Evolutionary conservation across 768 basidiomycete species (phyloP).

Genomic region (Suillus plorans): DNA sequence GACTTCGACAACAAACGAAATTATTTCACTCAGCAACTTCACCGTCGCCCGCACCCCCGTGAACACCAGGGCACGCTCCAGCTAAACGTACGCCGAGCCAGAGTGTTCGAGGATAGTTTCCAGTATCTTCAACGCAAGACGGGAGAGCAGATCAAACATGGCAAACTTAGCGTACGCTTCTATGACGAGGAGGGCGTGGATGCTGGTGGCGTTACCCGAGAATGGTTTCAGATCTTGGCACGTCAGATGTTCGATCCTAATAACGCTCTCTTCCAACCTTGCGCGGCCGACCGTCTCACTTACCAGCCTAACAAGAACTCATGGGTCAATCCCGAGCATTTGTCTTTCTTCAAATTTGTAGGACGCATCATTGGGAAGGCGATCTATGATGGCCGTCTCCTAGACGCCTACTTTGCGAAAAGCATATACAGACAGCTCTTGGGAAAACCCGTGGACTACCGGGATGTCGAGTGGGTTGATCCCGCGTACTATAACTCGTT

Average conservation of each 20-base stretch:
- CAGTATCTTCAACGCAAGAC: slow-evolving; percentile 84
- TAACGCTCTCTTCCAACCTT: slow-evolving; percentile 97
- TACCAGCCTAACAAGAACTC: slow-evolving; percentile 97
- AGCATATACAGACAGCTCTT: slow-evolving; percentile 95
- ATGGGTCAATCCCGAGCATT: slow-evolving; percentile 92
- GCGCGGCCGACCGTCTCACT: slow-evolving; percentile 90
- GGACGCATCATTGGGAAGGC: slow-evolving; percentile 98
- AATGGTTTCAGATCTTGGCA: slow-evolving; percentile 98
- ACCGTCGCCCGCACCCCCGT: slow-evolving; percentile 74
- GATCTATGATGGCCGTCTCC: slow-evolving; percentile 91
- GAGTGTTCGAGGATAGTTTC: slow-evolving; percentile 98
- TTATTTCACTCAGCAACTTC: slow-evolving; percentile 90
- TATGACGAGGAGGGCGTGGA: slow-evolving; percentile 98
- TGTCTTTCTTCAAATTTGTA: slow-evolving; percentile 98
- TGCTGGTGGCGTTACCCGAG: slow-evolving; percentile 95
- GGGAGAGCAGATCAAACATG: slow-evolving; percentile 96
- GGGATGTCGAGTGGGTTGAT: slow-evolving; percentile 96
- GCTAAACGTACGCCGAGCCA: slow-evolving; percentile 83
- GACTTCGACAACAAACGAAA: slow-evolving; percentile 99
- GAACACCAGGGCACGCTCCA: slow-evolving; percentile 85
- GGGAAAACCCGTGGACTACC: slow-evolving; percentile 91
- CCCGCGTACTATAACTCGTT: slow-evolving; percentile 98
- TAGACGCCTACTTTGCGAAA: slow-evolving; percentile 97
- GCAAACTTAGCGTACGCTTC: slow-evolving; percentile 95
- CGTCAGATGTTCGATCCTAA: slow-evolving; percentile 99